Base-by-base conservation (phyloP, 2,329 filamentous ascomycete genomes). In the Tolypocladium endophyticum region DNA sequence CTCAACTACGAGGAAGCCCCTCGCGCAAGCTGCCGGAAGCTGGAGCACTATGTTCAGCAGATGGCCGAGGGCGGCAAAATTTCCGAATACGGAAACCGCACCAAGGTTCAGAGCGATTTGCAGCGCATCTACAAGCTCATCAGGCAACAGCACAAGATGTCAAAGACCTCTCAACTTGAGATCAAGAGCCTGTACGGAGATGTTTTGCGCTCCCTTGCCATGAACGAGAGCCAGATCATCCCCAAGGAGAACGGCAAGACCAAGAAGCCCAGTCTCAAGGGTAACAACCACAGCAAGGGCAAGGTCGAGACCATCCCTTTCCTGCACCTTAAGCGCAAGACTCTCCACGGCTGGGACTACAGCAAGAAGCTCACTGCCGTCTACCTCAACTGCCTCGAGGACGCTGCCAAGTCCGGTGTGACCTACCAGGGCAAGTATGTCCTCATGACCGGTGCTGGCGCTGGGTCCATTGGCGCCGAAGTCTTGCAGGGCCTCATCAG, bases 51-150 rank as follows among this genome's bases (percentile, higher is more conserved):
- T 69, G 94, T 99, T 56, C 90, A 90, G 71, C 92, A 97, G 74
- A 97, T 99, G 94, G 93, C 93, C 12, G 92, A 97, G 67, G 94
- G 94, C 63, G 94, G 94, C 71, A 97, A 97, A 77, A 95, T 99
- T 68, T 96, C 93, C 36, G 94, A 99, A 74, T 99, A 99, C 73
- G 94, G 93, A 71, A 97, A 96, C 79, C 88, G 94, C 52, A 94
- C 92, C 65, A 99, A 97, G 82, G 94, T 99, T 39, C 94, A 97
- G 76, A 95, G 92, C 71, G 94, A 97, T 71, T 82, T 99, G 50
- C 87, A 89, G 71, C 90, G 90, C 67, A 94, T 99, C 69, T 97
- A 97, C 82, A 97, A 95, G 81, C 86, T 99, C 71, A 97, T 99
- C 75, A 92, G 93, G 78, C 91, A 97, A 74, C 94, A 99, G 77